A percentile compares a stretch with the other conserved stretches of the same genome.
Evolutionary conservation across 495 filamentous ascomycete species (phyloP).

Genomic region (Geoglossum glabrum): DNA sequence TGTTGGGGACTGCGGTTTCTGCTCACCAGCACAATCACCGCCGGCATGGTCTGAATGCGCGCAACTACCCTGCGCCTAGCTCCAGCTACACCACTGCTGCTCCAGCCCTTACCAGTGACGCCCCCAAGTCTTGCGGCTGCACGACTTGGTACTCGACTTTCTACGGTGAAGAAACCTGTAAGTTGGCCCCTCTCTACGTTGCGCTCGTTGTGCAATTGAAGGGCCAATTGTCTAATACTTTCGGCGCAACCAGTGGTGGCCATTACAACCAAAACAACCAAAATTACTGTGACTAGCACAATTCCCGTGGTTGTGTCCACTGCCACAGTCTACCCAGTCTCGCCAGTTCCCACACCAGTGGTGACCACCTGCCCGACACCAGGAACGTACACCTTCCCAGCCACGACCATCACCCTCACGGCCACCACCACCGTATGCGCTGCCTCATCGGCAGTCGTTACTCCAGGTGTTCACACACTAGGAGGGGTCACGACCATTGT

Average conservation of each 20-base stretch:
- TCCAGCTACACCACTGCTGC: not conserved
- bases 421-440: slow-evolving; percentile 44
- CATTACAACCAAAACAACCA: not conserved
- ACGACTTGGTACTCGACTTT: slow-evolving; percentile 1
- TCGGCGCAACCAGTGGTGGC: not conserved
- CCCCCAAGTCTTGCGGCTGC: slow-evolving; percentile 3
- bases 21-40: not conserved
- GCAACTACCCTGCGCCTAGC: no score
- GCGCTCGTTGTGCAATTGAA: not conserved
- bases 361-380: slow-evolving; percentile 49
- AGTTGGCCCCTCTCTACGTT: not conserved
- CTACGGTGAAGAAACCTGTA: slow-evolving; percentile 1
- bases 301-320: not conserved
- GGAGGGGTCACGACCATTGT: slow-evolving; percentile 61
- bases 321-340: not conserved
- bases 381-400: slow-evolving; percentile 64
- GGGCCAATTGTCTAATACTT: not conserved
- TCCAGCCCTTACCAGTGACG: not conserved
- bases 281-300: not conserved
- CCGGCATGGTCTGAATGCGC: slow-evolving; percentile 4
- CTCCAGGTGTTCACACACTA: slow-evolving; percentile 47
- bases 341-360: slow-evolving; percentile 38
- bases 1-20: not conserved
- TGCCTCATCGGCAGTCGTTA: slow-evolving; percentile 38
- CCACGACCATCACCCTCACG: slow-evolving; percentile 49